Base-by-base conservation (phyloP, 352 stramenopile species). In the Phytophthora citrophthora region DNA sequence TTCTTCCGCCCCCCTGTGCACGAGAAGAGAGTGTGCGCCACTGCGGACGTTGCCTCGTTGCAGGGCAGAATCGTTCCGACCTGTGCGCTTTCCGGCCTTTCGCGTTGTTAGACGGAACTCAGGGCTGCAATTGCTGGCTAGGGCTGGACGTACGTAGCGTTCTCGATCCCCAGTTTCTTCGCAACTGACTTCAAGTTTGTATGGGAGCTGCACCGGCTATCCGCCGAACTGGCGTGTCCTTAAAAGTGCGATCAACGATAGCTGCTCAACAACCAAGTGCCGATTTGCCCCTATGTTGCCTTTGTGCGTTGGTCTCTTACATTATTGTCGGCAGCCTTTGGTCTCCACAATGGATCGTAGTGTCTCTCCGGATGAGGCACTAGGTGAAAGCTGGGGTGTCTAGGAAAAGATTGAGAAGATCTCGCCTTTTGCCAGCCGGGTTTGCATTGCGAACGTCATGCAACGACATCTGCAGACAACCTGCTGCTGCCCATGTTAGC, bases 161-260 rank as follows among this genome's bases (percentile, higher is more conserved):
- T 72, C 54, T 62, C 55, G 51, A 46, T n/a, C 34, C 46, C 24
- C 41, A 18, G 11, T 41, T 51, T 55, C 52, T 20, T 60, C 52
- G 52, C 52, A 60, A 60, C 40, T 70, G 34, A 50, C 61, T 71
- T 64, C 23, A 38, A 46, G 3, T 72, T 75, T 75, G 67, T 72
- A 68, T 72, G 46, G 13, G 3, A 2, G 10, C 2, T 52, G 38
- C 9, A 36, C 39, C 51, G 56, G 47, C 47, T 70, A 43, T 36
- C 12, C 48, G 23, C 51, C 52, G 60, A 61, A 68, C 46, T 68
- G 60, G 53, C 53, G 44, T 26, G 41, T 16, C 34, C 18, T 13
- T 7, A 29, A 29, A 58, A 59, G 52, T 63, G 55, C 34, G 41
- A 54, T 54, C n/a, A 47, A 43, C 48, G 48, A 59, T 56, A 48